Percentiles rank a stretch among this genome's conserved stretches.
phyloP scores from a whole-genome alignment of 768 basidiomycete species.

The Cystofilobasidium capitatum region DNA sequence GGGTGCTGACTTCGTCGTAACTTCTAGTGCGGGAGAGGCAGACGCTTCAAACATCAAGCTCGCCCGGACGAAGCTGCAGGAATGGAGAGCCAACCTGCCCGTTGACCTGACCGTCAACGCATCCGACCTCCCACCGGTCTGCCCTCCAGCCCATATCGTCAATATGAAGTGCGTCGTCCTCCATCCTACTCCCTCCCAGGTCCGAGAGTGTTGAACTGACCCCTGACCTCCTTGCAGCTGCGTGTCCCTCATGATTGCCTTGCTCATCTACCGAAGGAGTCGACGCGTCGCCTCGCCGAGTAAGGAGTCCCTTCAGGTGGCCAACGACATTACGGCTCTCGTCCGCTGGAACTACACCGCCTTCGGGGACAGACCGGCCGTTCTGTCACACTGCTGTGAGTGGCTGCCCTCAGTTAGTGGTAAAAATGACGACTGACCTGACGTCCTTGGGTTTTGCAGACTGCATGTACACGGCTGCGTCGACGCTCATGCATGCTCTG shows the following conservation, averaged over 20 bases:
- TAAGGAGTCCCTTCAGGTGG: neutral
- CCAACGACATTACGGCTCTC: neutral
- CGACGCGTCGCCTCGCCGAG: neutral
- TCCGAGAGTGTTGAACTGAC: neutral
- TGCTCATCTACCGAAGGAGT: conserved; percentile 2
- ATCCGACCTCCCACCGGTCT: neutral
- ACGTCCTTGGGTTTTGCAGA: neutral
- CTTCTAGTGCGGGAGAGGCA: conserved; percentile 2
- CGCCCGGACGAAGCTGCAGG: neutral
- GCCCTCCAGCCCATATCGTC: conserved; percentile 10
- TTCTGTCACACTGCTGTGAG: conserved; percentile 13
- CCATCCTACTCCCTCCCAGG: neutral
- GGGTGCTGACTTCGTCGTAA: no score
- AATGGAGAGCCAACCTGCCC: neutral
- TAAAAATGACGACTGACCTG: neutral
- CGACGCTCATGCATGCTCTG: neutral
- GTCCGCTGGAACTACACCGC: neutral
- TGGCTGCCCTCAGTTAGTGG: no score
- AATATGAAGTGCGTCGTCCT: conserved; percentile 1
- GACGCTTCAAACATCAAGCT: neutral
- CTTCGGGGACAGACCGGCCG: conserved; percentile 6
- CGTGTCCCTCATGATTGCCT: conserved; percentile 4
- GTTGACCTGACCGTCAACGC: neutral
- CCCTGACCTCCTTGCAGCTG: neutral
- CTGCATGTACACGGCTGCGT: conserved; percentile 5